Evolutionary conservation across 768 basidiomycete species (phyloP), one percentile per base, ranked within the genome.

Genomic region (Suillus spraguei): DNA sequence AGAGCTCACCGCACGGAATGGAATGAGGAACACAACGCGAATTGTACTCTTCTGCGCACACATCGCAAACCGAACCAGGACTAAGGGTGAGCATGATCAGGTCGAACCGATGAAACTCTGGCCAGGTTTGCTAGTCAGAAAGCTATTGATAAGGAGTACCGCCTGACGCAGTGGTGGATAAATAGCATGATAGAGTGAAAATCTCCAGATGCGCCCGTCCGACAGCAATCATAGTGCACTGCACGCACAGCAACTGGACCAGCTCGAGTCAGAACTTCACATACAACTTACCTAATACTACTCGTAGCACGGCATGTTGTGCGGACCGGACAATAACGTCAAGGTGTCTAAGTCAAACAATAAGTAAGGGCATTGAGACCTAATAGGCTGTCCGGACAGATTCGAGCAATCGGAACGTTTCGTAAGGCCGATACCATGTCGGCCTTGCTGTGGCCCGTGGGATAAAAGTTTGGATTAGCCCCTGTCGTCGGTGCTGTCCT

Each of bases 1-100:
- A 32, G 28, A 17, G 76, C 84, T 67, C 59, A 91, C 91, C 91
- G 78, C 91, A 93, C 64, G 91, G 88, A 73, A 93, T 91, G 60
- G 86, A 90, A 75, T 92, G 88, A 65, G 91, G 91, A 65, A 85
- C 79, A 74, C 86, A 86, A 69, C 87, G 86, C 62, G 85, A 80
- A 72, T 87, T 87, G 77, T 85, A 93, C 81, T 92, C 90, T 79
- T 92, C 91, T 72, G 91, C 91, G 82, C 91, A 93, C 73, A 93
- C 91, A 83, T 93, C 91, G 87, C 91, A 93, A 75, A 87, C 82
- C 75, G 89, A 92, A 78, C 89, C 89, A 77, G 89, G 85, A 80
- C 81, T 83, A 74, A 93, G 89, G 74, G 91, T 89, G 80, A 93
- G 86, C 91, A 93, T 93, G 73, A 72, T 41, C 16, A 46, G 69